Conservation (phyloP, 2,329 filamentous ascomycete genomes). For the Tolypocladium paradoxum region DNA sequence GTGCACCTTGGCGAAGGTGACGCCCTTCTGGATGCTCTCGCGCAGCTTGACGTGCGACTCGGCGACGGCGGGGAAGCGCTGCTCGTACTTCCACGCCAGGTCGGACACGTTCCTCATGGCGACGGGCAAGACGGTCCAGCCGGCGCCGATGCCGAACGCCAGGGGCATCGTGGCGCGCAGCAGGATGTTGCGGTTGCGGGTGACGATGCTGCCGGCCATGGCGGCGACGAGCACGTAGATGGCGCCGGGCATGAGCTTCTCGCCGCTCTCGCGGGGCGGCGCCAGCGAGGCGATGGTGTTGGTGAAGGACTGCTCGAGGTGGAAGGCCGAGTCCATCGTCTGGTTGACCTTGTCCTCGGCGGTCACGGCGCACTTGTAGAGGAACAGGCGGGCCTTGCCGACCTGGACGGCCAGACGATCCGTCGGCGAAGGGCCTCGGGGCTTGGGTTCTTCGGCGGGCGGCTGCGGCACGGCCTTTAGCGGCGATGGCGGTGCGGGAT, state of each 20-base stretch:
- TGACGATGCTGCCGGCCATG: slow-evolving; percentile 89
- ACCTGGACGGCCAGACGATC: slow-evolving; percentile 81
- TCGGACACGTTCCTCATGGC: slow-evolving; percentile 85
- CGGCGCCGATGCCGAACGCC: slow-evolving; percentile 70
- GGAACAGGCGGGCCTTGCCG: slow-evolving; percentile 64
- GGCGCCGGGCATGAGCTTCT: slow-evolving; percentile 78
- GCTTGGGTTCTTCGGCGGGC: slow-evolving; percentile 24
- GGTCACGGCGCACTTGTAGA: slow-evolving; percentile 63
- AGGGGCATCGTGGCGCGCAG: slow-evolving; percentile 68
- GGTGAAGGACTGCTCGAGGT: slow-evolving; percentile 83
- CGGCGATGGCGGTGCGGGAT: slow-evolving; percentile 16
- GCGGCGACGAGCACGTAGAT: slow-evolving; percentile 89
- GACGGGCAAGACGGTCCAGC: slow-evolving; percentile 74
- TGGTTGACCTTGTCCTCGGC: slow-evolving; percentile 78
- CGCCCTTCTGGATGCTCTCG: slow-evolving; percentile 57
- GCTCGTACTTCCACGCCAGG: slow-evolving; percentile 85
- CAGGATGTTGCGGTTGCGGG: slow-evolving; percentile 76
- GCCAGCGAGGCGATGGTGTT: slow-evolving; percentile 80
- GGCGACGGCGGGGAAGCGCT: slow-evolving; percentile 72
- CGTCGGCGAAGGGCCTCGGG: slow-evolving; percentile 62
- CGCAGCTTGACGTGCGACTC: slow-evolving; percentile 68
- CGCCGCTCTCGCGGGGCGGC: slow-evolving; percentile 72
- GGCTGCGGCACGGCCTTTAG: slow-evolving; percentile 15
- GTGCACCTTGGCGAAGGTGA: slow-evolving; percentile 66
- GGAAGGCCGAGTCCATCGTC: slow-evolving; percentile 68